These are phyloP conservation scores for Camelina sativa DNA, from an alignment of 345 rosid genomes.

Conservation along the genomic window DNA sequence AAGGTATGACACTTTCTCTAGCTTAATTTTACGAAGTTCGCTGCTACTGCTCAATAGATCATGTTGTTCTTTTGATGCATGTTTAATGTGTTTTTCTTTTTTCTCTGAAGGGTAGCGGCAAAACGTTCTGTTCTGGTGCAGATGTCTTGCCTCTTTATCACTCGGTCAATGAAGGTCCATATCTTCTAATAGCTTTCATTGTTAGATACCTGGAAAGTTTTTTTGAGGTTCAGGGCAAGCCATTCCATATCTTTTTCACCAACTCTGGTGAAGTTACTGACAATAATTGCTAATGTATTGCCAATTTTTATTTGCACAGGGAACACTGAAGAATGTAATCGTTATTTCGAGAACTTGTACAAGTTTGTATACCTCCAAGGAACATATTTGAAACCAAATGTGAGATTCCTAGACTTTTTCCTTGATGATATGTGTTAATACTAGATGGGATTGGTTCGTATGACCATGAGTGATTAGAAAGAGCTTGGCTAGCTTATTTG, in stretches of 20 bases:
- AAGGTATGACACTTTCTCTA: slow-evolving; percentile 58
- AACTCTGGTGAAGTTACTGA: slow-evolving; percentile 19
- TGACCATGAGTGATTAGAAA: background rate
- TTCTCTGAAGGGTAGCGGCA: slow-evolving; percentile 75
- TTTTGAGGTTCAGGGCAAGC: slow-evolving; percentile 10
- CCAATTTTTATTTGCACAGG: slow-evolving; percentile 55
- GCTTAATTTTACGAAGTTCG: background rate
- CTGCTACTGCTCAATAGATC: background rate
- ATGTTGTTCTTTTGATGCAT: background rate
- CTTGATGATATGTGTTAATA: slow-evolving; percentile 20
- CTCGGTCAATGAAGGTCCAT: slow-evolving; percentile 65
- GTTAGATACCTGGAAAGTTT: slow-evolving; percentile 13
- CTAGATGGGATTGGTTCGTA: background rate
- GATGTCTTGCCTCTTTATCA: slow-evolving; percentile 70
- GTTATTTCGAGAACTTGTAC: slow-evolving; percentile 63
- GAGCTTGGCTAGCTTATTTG: slow-evolving; percentile 4
- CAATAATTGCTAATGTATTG: slow-evolving; percentile 34
- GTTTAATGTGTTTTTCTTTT: background rate
- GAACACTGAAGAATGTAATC: slow-evolving; percentile 68
- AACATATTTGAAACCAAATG: slow-evolving; percentile 88
- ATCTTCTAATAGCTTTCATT: slow-evolving; percentile 1
- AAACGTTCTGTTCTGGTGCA: slow-evolving; percentile 83
- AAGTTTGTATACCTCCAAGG: slow-evolving; percentile 88
- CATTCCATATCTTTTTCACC: slow-evolving; percentile 15
- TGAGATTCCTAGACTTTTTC: slow-evolving; percentile 47